These are phyloP conservation scores for Verbena officinalis DNA, from an alignment of 257 asterid genomes.

Conservation along the genomic window DNA sequence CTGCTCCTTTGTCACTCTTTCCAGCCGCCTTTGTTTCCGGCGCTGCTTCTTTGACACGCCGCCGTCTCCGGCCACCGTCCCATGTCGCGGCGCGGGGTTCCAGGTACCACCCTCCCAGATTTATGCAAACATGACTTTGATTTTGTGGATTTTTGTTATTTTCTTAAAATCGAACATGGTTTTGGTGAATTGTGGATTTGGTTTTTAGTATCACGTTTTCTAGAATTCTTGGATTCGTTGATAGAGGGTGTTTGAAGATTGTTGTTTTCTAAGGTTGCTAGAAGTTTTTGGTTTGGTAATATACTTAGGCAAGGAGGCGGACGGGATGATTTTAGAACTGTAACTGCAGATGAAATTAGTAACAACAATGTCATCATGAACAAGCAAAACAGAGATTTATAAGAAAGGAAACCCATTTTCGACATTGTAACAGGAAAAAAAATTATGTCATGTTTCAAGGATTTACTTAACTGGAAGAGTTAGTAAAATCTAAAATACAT, in stretches of 20 bases:
- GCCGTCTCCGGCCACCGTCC: no score
- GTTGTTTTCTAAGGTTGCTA: constrained; percentile 29
- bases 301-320: constrained; percentile 24
- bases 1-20: no score
- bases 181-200: constrained; percentile 56
- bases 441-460: background rate
- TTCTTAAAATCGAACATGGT: no score
- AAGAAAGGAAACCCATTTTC: constrained; percentile 40
- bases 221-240: constrained; percentile 12
- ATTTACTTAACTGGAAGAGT: background rate
- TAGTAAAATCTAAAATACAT: background rate
- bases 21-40: no score
- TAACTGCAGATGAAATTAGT: constrained; percentile 53
- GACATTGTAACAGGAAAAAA: constrained; percentile 24
- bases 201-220: constrained; percentile 36
- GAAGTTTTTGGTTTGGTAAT: constrained; percentile 42
- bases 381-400: constrained; percentile 49
- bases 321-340: constrained; percentile 47
- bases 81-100: no score
- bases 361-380: constrained; percentile 47
- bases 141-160: no score
- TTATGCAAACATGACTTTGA: no score
- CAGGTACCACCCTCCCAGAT: no score
- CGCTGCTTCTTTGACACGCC: no score
- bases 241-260: constrained; percentile 15